Conservation (phyloP, 208 protist species). For the Leishmania amazonensis region DNA sequence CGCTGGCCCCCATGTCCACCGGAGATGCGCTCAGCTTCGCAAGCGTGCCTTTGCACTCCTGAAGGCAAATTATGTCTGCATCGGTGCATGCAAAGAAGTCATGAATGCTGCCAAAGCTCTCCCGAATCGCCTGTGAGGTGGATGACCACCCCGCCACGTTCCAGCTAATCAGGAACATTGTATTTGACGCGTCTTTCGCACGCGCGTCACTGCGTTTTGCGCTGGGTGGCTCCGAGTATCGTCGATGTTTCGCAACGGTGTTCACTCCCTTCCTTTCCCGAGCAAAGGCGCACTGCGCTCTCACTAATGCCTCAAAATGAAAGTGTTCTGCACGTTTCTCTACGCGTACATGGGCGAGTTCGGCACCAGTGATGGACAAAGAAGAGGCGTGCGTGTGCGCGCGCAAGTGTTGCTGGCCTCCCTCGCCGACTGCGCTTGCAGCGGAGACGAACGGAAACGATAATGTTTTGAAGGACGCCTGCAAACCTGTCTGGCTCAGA, state of each 20-base stretch:
- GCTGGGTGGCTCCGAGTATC: not conserved
- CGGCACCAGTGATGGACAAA: not conserved
- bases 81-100: slow-evolving; percentile 65
- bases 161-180: slow-evolving; percentile 88
- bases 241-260: not conserved
- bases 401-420: not conserved
- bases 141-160: slow-evolving; percentile 90
- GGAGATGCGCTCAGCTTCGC: slow-evolving; percentile 55
- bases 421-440: not conserved
- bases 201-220: too few relatives aligned
- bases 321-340: not conserved
- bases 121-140: slow-evolving; percentile 61
- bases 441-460: not conserved
- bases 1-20: slow-evolving; percentile 68
- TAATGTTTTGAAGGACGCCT: too few relatives aligned
- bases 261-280: too few relatives aligned
- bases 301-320: not conserved
- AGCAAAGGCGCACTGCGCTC: not conserved
- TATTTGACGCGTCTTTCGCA: not conserved
- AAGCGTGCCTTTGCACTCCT: slow-evolving; percentile 82
- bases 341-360: not conserved
- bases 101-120: slow-evolving; percentile 76
- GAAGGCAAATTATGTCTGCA: slow-evolving; percentile 83
- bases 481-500: not conserved
- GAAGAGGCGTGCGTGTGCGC: not conserved